A percentile compares a stretch with the other conserved stretches of the same genome.
phyloP scores from a whole-genome alignment of 345 rosid genomes.

The Murraya paniculata region DNA sequence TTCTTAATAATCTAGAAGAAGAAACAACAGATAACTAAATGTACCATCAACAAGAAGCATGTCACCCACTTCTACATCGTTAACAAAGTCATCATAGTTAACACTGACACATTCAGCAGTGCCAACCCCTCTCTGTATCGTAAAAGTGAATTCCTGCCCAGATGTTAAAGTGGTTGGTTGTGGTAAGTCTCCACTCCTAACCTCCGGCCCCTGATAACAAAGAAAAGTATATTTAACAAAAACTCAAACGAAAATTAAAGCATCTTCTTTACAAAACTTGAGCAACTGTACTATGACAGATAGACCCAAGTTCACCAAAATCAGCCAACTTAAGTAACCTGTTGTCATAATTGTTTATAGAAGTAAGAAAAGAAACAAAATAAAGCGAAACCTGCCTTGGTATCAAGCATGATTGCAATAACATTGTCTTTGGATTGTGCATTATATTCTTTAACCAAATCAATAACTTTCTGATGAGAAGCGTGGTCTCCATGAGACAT shows the following conservation, averaged over 20 bases:
- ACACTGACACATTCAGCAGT: slow-evolving; percentile 87
- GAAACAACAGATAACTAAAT: slow-evolving; percentile 9
- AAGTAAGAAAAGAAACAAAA: slow-evolving; percentile 12
- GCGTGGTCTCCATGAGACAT: slow-evolving; percentile 99
- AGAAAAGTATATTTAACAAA: background rate
- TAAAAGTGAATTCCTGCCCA: slow-evolving; percentile 96
- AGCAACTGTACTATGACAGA: background rate
- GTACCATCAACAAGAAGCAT: slow-evolving; percentile 99
- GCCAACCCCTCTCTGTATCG: slow-evolving; percentile 85
- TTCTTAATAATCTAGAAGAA: background rate
- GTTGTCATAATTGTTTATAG: background rate
- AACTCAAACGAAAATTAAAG: slow-evolving; percentile 1
- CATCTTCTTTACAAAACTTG: background rate
- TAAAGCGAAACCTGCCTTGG: slow-evolving; percentile 58
- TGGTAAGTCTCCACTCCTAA: slow-evolving; percentile 98
- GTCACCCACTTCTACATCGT: slow-evolving; percentile 88
- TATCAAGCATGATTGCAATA: slow-evolving; percentile 96
- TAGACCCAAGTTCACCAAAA: background rate
- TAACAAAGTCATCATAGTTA: slow-evolving; percentile 95
- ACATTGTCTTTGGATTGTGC: slow-evolving; percentile 83
- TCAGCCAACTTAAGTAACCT: background rate
- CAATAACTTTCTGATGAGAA: slow-evolving; percentile 94
- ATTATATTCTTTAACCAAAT: slow-evolving; percentile 96
- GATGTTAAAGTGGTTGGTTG: slow-evolving; percentile 66
- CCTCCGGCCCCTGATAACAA: slow-evolving; percentile 84